A percentile compares a stretch with the other conserved stretches of the same genome.
Evolutionary conservation across 2,329 filamentous ascomycete genomes (phyloP).

Genomic region (Cadophora sp.): DNA sequence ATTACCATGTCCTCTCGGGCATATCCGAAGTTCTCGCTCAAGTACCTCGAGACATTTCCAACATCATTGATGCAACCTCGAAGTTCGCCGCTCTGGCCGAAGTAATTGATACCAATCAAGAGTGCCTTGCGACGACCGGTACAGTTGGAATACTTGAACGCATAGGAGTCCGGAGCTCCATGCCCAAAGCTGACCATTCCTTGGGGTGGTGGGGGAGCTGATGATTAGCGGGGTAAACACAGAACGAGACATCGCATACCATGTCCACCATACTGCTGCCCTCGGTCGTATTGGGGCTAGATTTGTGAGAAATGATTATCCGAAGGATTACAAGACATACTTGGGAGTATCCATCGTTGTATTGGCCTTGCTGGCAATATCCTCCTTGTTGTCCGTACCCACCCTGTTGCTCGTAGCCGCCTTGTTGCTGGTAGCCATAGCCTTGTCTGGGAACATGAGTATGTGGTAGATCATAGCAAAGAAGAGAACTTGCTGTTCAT

Average conservation of each 20-base stretch:
- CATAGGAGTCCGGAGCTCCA: conserved; percentile 80
- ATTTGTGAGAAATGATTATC: background rate
- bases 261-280: conserved; percentile 21
- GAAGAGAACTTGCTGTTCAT: conserved; percentile 10
- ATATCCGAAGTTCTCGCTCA: conserved; percentile 89
- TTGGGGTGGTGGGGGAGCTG: conserved; percentile 58
- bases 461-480: too few relatives aligned
- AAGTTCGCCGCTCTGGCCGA: conserved; percentile 86
- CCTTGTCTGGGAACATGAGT: conserved; percentile 13
- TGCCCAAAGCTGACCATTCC: conserved; percentile 74
- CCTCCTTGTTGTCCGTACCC: conserved; percentile 9
- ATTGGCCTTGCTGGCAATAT: conserved; percentile 6
- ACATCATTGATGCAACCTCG: conserved; percentile 97
- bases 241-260: conserved; percentile 4
- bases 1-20: conserved; percentile 96
- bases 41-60: conserved; percentile 93
- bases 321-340: background rate
- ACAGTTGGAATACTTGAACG: conserved; percentile 90
- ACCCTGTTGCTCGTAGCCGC: conserved; percentile 1
- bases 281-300: conserved; percentile 17
- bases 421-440: conserved; percentile 24
- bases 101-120: conserved; percentile 95
- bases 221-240: background rate
- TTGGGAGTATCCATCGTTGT: conserved; percentile 14
- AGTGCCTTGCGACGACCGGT: conserved; percentile 87